Evolutionary conservation across 352 stramenopile genomes (phyloP), one percentile per base, ranked within the genome.

Genomic region (Globisporangium nagaii): DNA sequence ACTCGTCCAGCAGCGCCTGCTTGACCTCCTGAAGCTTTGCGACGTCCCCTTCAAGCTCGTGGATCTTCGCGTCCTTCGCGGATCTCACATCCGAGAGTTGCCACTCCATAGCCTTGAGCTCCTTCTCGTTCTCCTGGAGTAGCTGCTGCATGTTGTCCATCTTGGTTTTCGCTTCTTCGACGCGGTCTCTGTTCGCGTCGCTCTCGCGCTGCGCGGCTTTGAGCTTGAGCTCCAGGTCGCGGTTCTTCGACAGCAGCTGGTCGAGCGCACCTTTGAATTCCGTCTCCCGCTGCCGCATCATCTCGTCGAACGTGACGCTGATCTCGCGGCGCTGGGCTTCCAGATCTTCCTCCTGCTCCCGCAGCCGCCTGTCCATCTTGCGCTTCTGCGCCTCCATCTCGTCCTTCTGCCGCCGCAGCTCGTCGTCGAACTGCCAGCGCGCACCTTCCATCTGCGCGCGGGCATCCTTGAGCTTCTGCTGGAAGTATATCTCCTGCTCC

Each of bases 391-490:
- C 60, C 57, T 90, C 82, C 53, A 86, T 63, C 9, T 84, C 73
- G 57, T 92, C 80, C 45, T 86, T 68, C 30, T 73, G 67, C 1
- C 71, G 70, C 15, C 75, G 75, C 60, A 88, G 50, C 37, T 85
- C 75, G 17, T 90, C 83, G 54, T 95, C 84, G 41, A 90, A 87
- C 28, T 83, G 77, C 79, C 79, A 93, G 17, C 71, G 73, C 30
- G 71, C 67, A 17, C 73, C 72, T 54, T 93, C 81, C 65, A 90
- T 79, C 58, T 87, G 76, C 20, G 73, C 75, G 8, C 75, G 68
- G 5, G 79, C 70, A 37, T 93, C 80, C 45, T 88, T 88, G 24
- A 93, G 75, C 48, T 90, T 88, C 53, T 90, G 77, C 50, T 90
- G 70, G 48, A 73, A 71, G 42, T 69, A 74, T 17, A 46, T 44